phyloP scores from a whole-genome alignment of 257 asterid species.

The Cordia subcordata region DNA sequence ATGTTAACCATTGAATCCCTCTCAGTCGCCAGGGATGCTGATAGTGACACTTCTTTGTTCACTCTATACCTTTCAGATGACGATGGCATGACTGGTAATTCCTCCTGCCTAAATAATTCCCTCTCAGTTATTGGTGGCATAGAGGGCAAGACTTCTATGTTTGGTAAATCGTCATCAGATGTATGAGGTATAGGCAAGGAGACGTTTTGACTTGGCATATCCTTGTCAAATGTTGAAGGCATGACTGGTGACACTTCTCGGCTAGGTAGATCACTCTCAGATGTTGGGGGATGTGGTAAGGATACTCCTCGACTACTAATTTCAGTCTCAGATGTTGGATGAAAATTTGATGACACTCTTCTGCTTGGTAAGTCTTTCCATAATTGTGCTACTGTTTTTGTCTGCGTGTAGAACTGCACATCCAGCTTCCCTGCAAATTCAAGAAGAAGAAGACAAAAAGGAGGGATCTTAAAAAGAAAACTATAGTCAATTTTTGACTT shows the following conservation, averaged over 20 bases:
- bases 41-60: slow-evolving; percentile 6
- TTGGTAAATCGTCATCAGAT: slow-evolving; percentile 13
- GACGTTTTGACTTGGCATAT: slow-evolving; percentile 10
- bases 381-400: slow-evolving; percentile 32
- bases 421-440: slow-evolving; percentile 32
- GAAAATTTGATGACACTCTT: slow-evolving; percentile 23
- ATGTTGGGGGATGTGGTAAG: slow-evolving; percentile 9
- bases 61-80: slow-evolving; percentile 13
- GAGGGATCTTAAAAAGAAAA: too few species aligned
- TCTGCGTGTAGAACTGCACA: slow-evolving; percentile 31
- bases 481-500: too few species aligned
- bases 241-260: slow-evolving; percentile 16
- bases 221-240: slow-evolving; percentile 19
- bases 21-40: slow-evolving; percentile 4
- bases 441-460: too few species aligned
- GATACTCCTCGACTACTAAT: slow-evolving; percentile 20
- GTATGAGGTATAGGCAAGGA: slow-evolving; percentile 18
- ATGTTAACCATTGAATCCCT: neutral
- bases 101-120: slow-evolving; percentile 18
- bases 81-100: slow-evolving; percentile 8
- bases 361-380: slow-evolving; percentile 41
- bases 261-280: slow-evolving; percentile 20
- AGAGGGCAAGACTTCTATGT: slow-evolving; percentile 19
- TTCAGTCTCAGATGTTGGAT: slow-evolving; percentile 25
- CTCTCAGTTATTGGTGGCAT: slow-evolving; percentile 24